Evolutionary conservation across 108 stramenopile species (phyloP), one percentile per base, ranked within the genome.

Genomic region (Skeletonema marinoi): DNA sequence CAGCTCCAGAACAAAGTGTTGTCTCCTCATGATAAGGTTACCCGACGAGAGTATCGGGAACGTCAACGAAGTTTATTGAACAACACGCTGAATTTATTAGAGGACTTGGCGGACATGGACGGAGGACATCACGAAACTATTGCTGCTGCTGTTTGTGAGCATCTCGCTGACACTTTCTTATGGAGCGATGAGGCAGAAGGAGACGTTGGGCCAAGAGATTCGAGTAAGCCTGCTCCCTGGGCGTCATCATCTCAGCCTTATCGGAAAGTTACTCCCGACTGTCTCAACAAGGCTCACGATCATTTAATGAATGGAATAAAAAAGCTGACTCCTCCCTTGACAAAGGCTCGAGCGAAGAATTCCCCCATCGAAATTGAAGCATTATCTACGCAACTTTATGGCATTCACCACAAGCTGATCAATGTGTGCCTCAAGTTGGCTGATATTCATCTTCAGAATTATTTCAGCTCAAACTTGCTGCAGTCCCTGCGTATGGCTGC

Each of bases 21-120:
- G 60, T 69, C 65, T 14, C 68, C 61, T 3, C 56, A 54, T 32
- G 75, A 80, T 30, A 54, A 54, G n/a, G 65, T 64, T 3, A 75
- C 66, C 3, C 42, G 75, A 17, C 85, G 93, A 30, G 75, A 86
- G 11, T 92, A 90, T 86, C 94, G 94, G n/a, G 69, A 75, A 60
- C 86, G 92, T 13, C 86, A 95, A 81, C 78, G 94, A 59, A 90
- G 82, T 73, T 68, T 95, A 38, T 63, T 91, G 21, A 85, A 90
- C 65, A 90, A 88, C 69, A 86, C 92, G 4, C 69, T 93, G 25
- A 85, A 89, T 71, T 69, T 95, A 60, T 65, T 95, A 58, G 89
- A 93, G 58, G 90, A 92, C 17, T 71, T 95, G 66, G 79, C 72
- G 5, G 94, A 95, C 81, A 89, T 95, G 91, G 91, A 90, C 60